phyloP scores from a whole-genome alignment of 331 rosid species.

The Spiraea crenata region DNA sequence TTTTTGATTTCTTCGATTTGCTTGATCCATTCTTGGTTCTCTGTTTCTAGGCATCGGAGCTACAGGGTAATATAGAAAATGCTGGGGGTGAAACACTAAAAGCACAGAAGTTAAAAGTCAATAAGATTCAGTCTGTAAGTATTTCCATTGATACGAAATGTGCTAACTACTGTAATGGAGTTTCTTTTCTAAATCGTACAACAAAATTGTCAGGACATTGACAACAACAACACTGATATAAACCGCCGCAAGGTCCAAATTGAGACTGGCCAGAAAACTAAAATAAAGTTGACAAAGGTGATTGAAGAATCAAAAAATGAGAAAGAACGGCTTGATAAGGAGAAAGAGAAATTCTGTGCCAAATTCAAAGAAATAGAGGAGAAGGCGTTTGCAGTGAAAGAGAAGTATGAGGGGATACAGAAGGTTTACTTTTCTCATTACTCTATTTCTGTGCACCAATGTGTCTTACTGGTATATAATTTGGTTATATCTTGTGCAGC shows the following conservation, averaged over 20 bases:
- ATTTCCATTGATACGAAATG: slow-evolving; percentile 20
- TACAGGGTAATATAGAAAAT: slow-evolving; percentile 82
- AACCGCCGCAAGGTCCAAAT: slow-evolving; percentile 89
- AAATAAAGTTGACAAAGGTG: slow-evolving; percentile 73
- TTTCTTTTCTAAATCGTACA: slow-evolving; percentile 35
- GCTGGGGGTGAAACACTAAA: slow-evolving; percentile 88
- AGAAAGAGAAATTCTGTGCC: slow-evolving; percentile 52
- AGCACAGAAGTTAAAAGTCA: slow-evolving; percentile 76
- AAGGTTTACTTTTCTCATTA: slow-evolving; percentile 47
- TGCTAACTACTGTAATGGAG: slow-evolving; percentile 15
- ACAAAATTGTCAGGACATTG: slow-evolving; percentile 63
- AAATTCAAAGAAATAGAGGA: slow-evolving; percentile 75
- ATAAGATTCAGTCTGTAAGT: slow-evolving; percentile 87
- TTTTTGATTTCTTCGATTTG: slow-evolving; percentile 17
- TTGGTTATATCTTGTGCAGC: slow-evolving; percentile 36
- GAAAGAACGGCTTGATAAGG: slow-evolving; percentile 61
- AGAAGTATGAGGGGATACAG: slow-evolving; percentile 58
- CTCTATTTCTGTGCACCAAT: slow-evolving; percentile 9
- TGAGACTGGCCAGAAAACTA: slow-evolving; percentile 79
- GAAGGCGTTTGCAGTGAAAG: slow-evolving; percentile 80
- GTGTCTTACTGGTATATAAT: slow-evolving; percentile 6
- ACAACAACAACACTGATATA: slow-evolving; percentile 72
- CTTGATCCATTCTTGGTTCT: slow-evolving; percentile 1
- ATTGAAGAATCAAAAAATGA: slow-evolving; percentile 81
- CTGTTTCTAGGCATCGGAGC: slow-evolving; percentile 59